Percentiles rank a stretch among this genome's conserved stretches.
Conservation (phyloP, 805 yeast species). For the Barnettozyma vustinii region DNA sequence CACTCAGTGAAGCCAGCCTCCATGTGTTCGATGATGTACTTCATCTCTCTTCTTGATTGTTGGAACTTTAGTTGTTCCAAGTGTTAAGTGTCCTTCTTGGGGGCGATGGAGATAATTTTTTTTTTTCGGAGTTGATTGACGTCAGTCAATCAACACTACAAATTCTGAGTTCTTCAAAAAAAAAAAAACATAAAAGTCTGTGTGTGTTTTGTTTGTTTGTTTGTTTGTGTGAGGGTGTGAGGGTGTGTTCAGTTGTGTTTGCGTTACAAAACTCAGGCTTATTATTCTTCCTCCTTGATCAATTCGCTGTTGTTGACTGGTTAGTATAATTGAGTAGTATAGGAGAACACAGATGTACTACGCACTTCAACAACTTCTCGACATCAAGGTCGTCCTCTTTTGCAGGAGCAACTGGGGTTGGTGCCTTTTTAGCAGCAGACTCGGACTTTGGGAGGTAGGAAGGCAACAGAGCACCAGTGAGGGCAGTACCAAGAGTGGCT, state of each 20-base stretch:
- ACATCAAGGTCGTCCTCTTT: conserved; percentile 28
- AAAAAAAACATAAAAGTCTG: no score
- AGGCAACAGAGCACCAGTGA: conserved; percentile 27
- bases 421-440: conserved; percentile 14
- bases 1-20: conserved; percentile 95
- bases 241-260: no score
- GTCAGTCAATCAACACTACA: neutral
- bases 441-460: conserved; percentile 18
- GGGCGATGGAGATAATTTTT: neutral
- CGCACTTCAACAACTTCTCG: conserved; percentile 28
- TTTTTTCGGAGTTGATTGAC: neutral
- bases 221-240: no score
- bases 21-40: conserved; percentile 95
- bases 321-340: conserved; percentile 2
- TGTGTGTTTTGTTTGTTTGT: no score
- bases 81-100: neutral
- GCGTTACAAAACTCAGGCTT: neutral
- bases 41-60: no score
- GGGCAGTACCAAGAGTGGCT: conserved; percentile 28
- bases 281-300: conserved; percentile 24
- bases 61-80: no score
- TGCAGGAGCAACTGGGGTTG: conserved; percentile 22
- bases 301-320: conserved; percentile 19
- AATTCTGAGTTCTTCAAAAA: neutral
- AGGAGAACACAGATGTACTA: conserved; percentile 6